A percentile compares a stretch with the other conserved stretches of the same genome.
Conservation (phyloP, 2,329 filamentous ascomycete genomes). For the Colletotrichum musicola region DNA sequence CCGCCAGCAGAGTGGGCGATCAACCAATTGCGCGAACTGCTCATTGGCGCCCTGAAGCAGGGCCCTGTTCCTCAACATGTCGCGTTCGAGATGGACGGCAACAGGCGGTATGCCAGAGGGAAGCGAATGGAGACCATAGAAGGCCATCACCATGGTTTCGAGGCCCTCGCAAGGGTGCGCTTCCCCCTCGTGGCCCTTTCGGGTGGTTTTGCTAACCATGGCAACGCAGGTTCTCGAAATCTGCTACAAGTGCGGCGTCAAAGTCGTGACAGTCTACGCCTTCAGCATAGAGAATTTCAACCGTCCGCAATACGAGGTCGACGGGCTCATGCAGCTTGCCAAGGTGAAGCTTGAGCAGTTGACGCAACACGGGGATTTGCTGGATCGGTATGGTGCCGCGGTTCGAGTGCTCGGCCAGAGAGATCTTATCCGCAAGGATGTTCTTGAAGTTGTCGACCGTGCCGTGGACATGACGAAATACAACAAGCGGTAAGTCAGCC, state of each 20-base stretch:
- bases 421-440: slow-evolving; percentile 86
- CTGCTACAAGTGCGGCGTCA: slow-evolving; percentile 97
- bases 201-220: slow-evolving; percentile 40
- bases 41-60: slow-evolving; percentile 90
- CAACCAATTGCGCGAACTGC: slow-evolving; percentile 80
- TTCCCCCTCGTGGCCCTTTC: background rate
- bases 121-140: slow-evolving; percentile 97
- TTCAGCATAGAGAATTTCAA: slow-evolving; percentile 99
- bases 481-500: slow-evolving; percentile 76
- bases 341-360: slow-evolving; percentile 95
- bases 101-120: slow-evolving; percentile 88
- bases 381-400: slow-evolving; percentile 91
- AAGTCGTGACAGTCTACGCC: slow-evolving; percentile 96
- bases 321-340: slow-evolving; percentile 96
- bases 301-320: slow-evolving; percentile 94
- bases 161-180: slow-evolving; percentile 86
- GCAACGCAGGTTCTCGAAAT: slow-evolving; percentile 86
- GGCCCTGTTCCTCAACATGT: slow-evolving; percentile 95
- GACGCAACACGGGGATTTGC: slow-evolving; percentile 90
- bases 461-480: slow-evolving; percentile 88
- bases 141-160: slow-evolving; percentile 95
- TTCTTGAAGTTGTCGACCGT: slow-evolving; percentile 87
- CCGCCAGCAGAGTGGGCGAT: slow-evolving; percentile 94
- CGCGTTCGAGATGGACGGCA: slow-evolving; percentile 99
- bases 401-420: slow-evolving; percentile 88